Base-by-base conservation (phyloP, 2,329 filamentous ascomycete species). In the Ampelomyces quisqualis region DNA sequence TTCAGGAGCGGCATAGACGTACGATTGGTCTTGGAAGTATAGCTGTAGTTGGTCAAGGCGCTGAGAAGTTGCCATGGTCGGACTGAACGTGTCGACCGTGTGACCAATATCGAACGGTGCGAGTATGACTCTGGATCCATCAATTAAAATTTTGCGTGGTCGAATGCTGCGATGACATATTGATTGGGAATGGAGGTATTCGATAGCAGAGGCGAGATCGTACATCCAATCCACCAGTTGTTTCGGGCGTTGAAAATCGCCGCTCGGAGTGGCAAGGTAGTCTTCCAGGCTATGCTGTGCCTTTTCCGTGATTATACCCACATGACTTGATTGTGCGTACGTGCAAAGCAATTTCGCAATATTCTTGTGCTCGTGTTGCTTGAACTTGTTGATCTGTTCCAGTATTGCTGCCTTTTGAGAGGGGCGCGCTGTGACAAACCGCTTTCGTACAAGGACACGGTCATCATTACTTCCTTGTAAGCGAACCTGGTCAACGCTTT, bases 161-260 rank as follows among this genome's bases (percentile, higher is more conserved):
- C 68, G 57, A 19, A 71, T 67, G 36, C 50, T 59, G 9, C 64
- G 58, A 40, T 71, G 68, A 21, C 57, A 58, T n/a, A 70, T 62
- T 1, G 60, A 60, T 14, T 64, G 64, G 0, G 59, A 52, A 34
- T 71, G 68, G 2, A 71, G 57, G 42, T 67, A 68, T 8, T 68
- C 66, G 5, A 71, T 35, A 1, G 64, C 69, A 2, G 65, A 64
- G 1, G 67, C 62, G 2, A 71, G 55, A 36, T 71, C 68, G 37
- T 63, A 58, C 61, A 70, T 69, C 68, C 68, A 71, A 34, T 66
- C 64, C 7, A 70, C 52, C 1, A 71, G 55, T 5, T 64, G 37
- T 22, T 64, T 60, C 2, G 67, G 52, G 7, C 65, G 65, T 30
- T 47, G 55, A 2, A 62, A 42, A 17, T 69, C 65, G 10, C 29